Evolutionary conservation across 352 stramenopile genomes (phyloP).

Genomic region (Globisporangium carolinianum): DNA sequence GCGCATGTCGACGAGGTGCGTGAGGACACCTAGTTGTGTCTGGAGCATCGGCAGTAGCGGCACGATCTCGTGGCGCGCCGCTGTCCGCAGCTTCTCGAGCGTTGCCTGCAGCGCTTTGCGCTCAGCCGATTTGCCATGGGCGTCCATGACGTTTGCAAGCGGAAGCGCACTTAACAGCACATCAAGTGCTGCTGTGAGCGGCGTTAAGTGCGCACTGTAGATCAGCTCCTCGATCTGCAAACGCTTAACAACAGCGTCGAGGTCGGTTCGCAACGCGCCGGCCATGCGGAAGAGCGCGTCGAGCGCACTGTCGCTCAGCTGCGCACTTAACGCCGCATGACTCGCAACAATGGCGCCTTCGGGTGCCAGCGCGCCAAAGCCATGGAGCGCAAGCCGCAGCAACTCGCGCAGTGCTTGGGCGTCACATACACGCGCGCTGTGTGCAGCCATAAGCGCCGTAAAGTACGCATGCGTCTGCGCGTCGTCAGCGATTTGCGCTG

Average conservation of each 20-base stretch:
- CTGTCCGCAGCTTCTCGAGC: conserved; percentile 81
- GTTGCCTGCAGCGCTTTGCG: conserved; percentile 62
- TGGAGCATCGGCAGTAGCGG: conserved; percentile 57
- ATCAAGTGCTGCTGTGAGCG: conserved; percentile 24
- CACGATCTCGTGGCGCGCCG: conserved; percentile 64
- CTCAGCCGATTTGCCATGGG: conserved; percentile 70
- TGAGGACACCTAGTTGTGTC: conserved; percentile 45
- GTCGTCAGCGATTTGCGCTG: conserved; percentile 64
- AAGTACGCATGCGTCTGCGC: conserved; percentile 56
- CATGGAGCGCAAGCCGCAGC: conserved; percentile 51
- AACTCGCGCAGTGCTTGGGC: conserved; percentile 30
- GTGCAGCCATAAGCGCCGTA: conserved; percentile 27
- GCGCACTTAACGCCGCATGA: conserved; percentile 19
- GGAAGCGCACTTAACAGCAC: conserved; percentile 60
- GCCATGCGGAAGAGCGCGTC: conserved; percentile 81
- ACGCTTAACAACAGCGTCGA: conserved; percentile 59
- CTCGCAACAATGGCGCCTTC: conserved; percentile 40
- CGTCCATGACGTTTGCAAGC: conserved; percentile 59
- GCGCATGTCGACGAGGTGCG: conserved; percentile 39
- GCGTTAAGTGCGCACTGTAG: conserved; percentile 50
- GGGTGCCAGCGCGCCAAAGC: conserved; percentile 49
- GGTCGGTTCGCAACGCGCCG: conserved; percentile 68
- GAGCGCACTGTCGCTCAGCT: conserved; percentile 41
- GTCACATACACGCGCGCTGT: conserved; percentile 30
- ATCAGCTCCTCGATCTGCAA: conserved; percentile 71